A percentile compares a stretch with the other conserved stretches of the same genome.
Evolutionary conservation across 306 rosid genomes (phyloP).

Genomic region (Acmispon strigosus): DNA sequence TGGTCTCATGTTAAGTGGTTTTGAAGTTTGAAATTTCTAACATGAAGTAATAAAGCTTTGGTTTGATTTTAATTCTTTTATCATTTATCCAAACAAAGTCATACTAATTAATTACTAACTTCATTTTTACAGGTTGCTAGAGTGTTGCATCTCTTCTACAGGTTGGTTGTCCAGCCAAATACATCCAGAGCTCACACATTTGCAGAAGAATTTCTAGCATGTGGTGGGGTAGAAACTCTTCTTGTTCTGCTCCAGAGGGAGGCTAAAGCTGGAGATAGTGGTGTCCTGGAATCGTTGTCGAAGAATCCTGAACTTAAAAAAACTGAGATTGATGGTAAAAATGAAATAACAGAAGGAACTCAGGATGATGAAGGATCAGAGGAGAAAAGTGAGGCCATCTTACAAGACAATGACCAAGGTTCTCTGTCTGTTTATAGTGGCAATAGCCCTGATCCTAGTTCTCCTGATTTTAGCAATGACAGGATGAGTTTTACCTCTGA

Average conservation of each 20-base stretch:
- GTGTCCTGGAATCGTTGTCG: constrained; percentile 35
- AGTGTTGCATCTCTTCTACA: constrained; percentile 86
- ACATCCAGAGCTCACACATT: constrained; percentile 80
- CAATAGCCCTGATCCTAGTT: constrained; percentile 29
- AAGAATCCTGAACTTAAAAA: constrained; percentile 31
- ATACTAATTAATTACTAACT: constrained; percentile 8
- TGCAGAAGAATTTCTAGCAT: constrained; percentile 86
- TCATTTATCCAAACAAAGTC: neutral
- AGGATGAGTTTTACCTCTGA: constrained; percentile 60
- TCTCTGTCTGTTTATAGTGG: constrained; percentile 40
- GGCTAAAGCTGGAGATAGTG: constrained; percentile 74
- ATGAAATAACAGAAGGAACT: constrained; percentile 31
- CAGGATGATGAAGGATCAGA: constrained; percentile 34
- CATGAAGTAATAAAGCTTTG: constrained; percentile 2
- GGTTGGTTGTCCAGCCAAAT: constrained; percentile 96
- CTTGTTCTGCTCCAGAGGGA: constrained; percentile 93
- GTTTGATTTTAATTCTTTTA: neutral
- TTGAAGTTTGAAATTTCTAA: constrained; percentile 1
- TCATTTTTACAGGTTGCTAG: constrained; percentile 74
- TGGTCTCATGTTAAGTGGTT: neutral
- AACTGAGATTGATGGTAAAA: constrained; percentile 32
- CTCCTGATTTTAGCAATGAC: constrained; percentile 43
- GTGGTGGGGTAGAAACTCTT: constrained; percentile 95
- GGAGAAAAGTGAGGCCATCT: constrained; percentile 39
- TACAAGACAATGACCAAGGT: constrained; percentile 35